Evolutionary conservation across 1,139 yeast genomes (phyloP).

Genomic region (Taphrina confusa): DNA sequence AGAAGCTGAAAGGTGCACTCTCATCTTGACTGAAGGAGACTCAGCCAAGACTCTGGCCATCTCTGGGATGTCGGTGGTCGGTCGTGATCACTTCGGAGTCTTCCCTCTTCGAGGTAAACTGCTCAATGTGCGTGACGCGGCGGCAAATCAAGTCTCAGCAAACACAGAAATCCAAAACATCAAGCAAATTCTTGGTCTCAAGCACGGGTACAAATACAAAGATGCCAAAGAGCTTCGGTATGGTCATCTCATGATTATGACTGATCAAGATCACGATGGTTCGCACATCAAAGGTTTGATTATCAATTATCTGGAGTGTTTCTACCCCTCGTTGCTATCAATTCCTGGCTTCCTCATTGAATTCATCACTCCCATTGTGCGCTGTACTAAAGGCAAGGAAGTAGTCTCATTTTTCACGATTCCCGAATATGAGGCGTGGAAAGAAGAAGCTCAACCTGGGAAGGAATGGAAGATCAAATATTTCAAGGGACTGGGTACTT

Average conservation of each 20-base stretch:
- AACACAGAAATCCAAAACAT: constrained; percentile 93
- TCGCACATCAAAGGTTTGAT: constrained; percentile 95
- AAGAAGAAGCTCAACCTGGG: constrained; percentile 73
- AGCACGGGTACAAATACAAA: constrained; percentile 83
- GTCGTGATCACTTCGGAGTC: constrained; percentile 92
- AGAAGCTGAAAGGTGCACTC: constrained; percentile 88
- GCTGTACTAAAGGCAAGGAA: constrained; percentile 68
- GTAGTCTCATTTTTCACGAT: constrained; percentile 81
- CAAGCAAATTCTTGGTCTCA: constrained; percentile 92
- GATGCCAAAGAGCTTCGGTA: constrained; percentile 77
- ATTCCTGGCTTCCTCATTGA: constrained; percentile 91
- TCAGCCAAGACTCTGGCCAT: constrained; percentile 93
- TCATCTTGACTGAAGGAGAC: constrained; percentile 95
- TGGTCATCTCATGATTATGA: constrained; percentile 98
- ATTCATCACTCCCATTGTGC: constrained; percentile 95
- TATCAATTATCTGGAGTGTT: constrained; percentile 87
- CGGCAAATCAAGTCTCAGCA: constrained; percentile 87
- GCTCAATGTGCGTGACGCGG: constrained; percentile 93
- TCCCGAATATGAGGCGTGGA: constrained; percentile 96
- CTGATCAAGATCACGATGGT: constrained; percentile 99
- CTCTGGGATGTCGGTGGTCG: constrained; percentile 92
- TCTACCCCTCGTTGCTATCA: constrained; percentile 89
- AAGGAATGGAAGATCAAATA: constrained; percentile 92
- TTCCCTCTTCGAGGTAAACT: constrained; percentile 95
- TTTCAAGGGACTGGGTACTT: constrained; percentile 98